phyloP scores from a whole-genome alignment of 768 basidiomycete genomes.

The Boletus speciosus region DNA sequence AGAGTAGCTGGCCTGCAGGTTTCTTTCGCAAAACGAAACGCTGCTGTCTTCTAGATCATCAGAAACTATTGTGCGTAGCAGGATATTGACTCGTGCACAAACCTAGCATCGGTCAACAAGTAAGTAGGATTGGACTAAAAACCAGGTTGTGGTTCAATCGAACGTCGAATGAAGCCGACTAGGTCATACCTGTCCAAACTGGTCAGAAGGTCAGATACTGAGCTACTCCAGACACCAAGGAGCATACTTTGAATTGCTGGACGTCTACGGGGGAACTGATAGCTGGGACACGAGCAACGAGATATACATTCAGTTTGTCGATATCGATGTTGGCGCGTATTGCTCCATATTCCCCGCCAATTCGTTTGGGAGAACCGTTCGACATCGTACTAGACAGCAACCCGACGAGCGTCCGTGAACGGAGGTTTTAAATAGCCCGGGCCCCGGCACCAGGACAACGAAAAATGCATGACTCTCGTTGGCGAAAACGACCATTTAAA shows the following conservation, averaged over 20 bases:
- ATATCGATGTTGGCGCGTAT: slow-evolving; percentile 69
- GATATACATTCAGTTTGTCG: slow-evolving; percentile 60
- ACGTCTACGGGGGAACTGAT: slow-evolving; percentile 67
- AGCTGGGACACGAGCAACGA: slow-evolving; percentile 50
- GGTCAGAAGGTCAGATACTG: slow-evolving; percentile 3
- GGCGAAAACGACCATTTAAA: not conserved
- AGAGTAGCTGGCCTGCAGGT: slow-evolving; percentile 82
- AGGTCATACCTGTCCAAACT: slow-evolving; percentile 83
- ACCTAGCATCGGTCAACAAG: slow-evolving; percentile 79
- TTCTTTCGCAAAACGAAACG: slow-evolving; percentile 91
- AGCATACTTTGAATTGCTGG: slow-evolving; percentile 87
- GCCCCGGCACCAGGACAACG: too few species aligned
- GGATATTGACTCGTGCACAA: slow-evolving; percentile 21
- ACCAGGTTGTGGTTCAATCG: not conserved
- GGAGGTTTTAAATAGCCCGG: too few species aligned
- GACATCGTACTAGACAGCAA: slow-evolving; percentile 16
- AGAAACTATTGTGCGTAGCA: slow-evolving; percentile 1
- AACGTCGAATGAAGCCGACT: not conserved
- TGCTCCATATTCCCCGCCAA: slow-evolving; percentile 74
- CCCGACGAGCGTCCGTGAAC: not conserved
- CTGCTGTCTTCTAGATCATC: slow-evolving; percentile 36
- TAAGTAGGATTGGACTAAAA: slow-evolving; percentile 93
- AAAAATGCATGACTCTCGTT: not conserved
- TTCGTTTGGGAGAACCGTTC: slow-evolving; percentile 36
- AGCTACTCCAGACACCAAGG: not conserved